Evolutionary conservation across 345 rosid species (phyloP), one percentile per base, ranked within the genome.

Genomic region (Raphanus raphanistrum): DNA sequence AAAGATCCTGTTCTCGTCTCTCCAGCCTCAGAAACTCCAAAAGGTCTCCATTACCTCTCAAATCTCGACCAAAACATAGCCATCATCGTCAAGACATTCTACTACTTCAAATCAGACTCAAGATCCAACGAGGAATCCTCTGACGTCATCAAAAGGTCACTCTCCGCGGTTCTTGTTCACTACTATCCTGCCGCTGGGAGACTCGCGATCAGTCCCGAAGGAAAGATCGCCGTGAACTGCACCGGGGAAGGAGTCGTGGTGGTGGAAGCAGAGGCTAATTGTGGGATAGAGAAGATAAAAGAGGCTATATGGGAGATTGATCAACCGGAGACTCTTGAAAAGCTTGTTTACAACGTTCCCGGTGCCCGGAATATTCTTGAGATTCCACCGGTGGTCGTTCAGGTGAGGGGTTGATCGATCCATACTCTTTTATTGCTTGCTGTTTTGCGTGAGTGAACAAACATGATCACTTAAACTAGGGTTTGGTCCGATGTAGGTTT

Each of bases 61-160:
- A 94, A 90, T 84, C 96, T 94, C 33, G 96, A 94, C 75, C 96
- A 94, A 80, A 94, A 94, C 86, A 88, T 94, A 12, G 97, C 96
- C 0, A 92, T 89, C 55, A 85, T 83, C 33, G 88, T 94, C 45
- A 87, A 90, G 9, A 88, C 98, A n/a, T 75, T 88, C 72, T 92
- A 90, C 87, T 90, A 89, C 87, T 90, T 89, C 61, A 88, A 89
- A 77, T 87, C 96, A 26, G 84, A 83, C 26, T 54, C 84, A 21
- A 89, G 73, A 76, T 87, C 92, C 61, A 94, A 87, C 81, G 87
- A 85, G 62, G 91, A 86, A 17, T 88, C 92, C n/a, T 80, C 35
- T 77, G 85, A 87, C 21, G 85, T 87, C 28, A 85, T 92, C 50
- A 92, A 83, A 81, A 72, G 80, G 55, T 90, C 93, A 13, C 78